phyloP scores from a whole-genome alignment of 2,329 filamentous ascomycete species.

The Cladosporium sp. region DNA sequence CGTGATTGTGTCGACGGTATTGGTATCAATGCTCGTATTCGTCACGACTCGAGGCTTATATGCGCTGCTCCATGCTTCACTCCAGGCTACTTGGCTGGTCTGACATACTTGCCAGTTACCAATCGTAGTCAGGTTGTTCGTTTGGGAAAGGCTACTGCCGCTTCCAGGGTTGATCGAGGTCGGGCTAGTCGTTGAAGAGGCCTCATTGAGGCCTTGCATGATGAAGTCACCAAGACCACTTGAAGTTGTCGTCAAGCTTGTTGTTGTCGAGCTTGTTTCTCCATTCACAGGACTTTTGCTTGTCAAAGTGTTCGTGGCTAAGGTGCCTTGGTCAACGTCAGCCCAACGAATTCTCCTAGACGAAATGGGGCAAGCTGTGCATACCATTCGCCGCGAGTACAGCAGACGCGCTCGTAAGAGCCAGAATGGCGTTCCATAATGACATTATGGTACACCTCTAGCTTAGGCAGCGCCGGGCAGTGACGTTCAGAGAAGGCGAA shows the following conservation, averaged over 20 bases:
- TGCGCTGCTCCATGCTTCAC: slow-evolving; percentile 5
- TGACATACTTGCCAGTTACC: slow-evolving; percentile 7
- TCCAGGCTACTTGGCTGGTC: slow-evolving; percentile 10
- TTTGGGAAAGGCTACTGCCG: neutral
- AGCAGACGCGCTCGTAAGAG: neutral
- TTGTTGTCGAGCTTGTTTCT: neutral
- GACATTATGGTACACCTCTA: no score
- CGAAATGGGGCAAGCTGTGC: neutral
- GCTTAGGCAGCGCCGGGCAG: no score
- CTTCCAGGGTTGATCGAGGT: neutral
- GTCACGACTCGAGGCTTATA: slow-evolving; percentile 2
- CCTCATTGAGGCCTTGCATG: neutral
- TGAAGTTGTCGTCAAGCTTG: neutral
- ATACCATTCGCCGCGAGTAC: slow-evolving; percentile 1
- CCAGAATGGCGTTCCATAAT: no score
- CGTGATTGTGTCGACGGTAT: neutral
- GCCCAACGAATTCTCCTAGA: neutral
- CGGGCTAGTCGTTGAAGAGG: no score
- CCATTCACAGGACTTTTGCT: neutral
- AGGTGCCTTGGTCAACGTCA: neutral
- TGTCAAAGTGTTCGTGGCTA: neutral
- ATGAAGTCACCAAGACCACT: neutral
- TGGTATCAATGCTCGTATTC: neutral
- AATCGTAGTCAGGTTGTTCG: neutral
- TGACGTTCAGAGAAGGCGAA: no score